A percentile compares a stretch with the other conserved stretches of the same genome.
These are phyloP conservation scores for Dioscorea zingiberensis DNA, from an alignment of 106 monocot species.

Conservation along the genomic window DNA sequence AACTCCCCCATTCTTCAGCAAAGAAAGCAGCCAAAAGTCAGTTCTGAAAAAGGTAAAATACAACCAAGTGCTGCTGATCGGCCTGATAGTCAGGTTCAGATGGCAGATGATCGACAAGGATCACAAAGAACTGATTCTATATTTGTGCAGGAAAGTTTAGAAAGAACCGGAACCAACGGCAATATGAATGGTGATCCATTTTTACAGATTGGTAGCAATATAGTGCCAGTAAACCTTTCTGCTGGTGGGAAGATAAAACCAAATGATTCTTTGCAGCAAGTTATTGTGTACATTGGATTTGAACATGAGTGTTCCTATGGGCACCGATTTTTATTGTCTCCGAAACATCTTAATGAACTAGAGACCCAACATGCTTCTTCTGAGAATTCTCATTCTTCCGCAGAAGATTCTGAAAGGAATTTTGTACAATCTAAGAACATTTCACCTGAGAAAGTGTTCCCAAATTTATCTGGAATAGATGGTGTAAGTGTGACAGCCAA, in stretches of 20 bases:
- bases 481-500: conserved; percentile 4
- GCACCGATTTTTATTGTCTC: conserved; percentile 78
- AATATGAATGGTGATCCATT: conserved; percentile 28
- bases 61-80: conserved; percentile 12
- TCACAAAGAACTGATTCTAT: conserved; percentile 21
- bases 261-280: conserved; percentile 30
- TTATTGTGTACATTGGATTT: conserved; percentile 66
- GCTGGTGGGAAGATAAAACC: conserved; percentile 22
- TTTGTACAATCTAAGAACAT: conserved; percentile 13
- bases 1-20: conserved; percentile 40
- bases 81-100: conserved; percentile 22
- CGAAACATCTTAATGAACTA: conserved; percentile 63
- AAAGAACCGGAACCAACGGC: conserved; percentile 7
- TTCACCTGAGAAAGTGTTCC: conserved; percentile 18
- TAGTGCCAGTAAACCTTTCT: conserved; percentile 52
- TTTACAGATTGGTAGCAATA: conserved; percentile 81
- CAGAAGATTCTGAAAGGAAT: conserved; percentile 26
- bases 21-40: conserved; percentile 31
- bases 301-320: conserved; percentile 94
- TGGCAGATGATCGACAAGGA: conserved; percentile 8
- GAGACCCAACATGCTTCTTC: conserved; percentile 21
- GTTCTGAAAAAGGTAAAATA: conserved; percentile 19
- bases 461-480: conserved; percentile 9
- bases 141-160: conserved; percentile 15
- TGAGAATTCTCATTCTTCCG: conserved; percentile 3